These are phyloP conservation scores for Cyanidium caldarium DNA, from an alignment of 23 red algal genomes.

Conservation along the genomic window DNA sequence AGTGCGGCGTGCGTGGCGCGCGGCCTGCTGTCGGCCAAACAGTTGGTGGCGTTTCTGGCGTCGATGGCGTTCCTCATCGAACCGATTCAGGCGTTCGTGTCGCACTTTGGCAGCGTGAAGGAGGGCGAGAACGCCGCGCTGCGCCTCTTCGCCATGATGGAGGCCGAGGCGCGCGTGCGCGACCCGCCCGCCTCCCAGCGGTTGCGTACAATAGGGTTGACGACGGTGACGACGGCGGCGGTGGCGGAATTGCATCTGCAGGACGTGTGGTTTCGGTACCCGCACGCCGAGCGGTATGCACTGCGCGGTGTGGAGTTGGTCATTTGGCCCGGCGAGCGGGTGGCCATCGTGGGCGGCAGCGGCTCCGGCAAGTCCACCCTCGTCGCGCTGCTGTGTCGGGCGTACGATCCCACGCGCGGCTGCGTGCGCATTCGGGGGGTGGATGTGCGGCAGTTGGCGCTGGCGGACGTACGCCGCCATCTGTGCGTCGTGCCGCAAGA, in stretches of 20 bases:
- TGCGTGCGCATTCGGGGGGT: slow-evolving; percentile 17
- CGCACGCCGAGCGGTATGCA: slow-evolving; percentile 28
- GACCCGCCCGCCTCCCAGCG: no score
- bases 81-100: not conserved
- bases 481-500: slow-evolving; percentile 79
- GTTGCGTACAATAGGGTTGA: not conserved
- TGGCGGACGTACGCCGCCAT: slow-evolving; percentile 24
- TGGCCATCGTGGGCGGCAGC: slow-evolving; percentile 21
- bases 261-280: slow-evolving; percentile 64
- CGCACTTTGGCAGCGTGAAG: not conserved
- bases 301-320: slow-evolving; percentile 39
- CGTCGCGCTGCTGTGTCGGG: slow-evolving; percentile 9
- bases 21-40: not conserved
- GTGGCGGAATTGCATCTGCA: slow-evolving; percentile 21
- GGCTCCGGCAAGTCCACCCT: slow-evolving; percentile 33
- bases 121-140: not conserved
- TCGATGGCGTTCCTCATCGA: not conserved
- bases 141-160: not conserved
- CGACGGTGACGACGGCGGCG: not conserved
- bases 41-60: not conserved
- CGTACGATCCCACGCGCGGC: slow-evolving; percentile 26
- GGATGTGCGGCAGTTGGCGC: slow-evolving; percentile 6
- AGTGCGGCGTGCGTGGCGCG: not conserved
- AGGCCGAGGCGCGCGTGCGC: not conserved
- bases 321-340: slow-evolving; percentile 33